Percentiles rank a stretch among this genome's conserved stretches.
Conservation (phyloP, 225 moss, liverwort and hornwort genomes). For the Marchantia polymorpha region DNA sequence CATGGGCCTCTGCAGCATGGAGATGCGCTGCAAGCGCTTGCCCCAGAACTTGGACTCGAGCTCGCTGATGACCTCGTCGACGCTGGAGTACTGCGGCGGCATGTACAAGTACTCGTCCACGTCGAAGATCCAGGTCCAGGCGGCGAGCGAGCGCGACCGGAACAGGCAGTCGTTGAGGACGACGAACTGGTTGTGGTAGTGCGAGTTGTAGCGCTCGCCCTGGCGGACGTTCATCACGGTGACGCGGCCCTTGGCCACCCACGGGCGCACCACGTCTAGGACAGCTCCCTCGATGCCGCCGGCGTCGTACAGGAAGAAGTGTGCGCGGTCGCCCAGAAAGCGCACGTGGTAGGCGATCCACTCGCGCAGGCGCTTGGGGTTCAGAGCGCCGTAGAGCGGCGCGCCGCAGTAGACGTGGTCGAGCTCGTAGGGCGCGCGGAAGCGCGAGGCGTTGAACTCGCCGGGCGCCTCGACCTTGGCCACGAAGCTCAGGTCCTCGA, state of each 20-base stretch:
- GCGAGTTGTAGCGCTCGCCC: slow-evolving; percentile 23
- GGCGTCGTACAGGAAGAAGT: slow-evolving; percentile 40
- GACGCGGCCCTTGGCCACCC: slow-evolving; percentile 23
- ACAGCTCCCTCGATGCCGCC: slow-evolving; percentile 25
- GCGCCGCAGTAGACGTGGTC: slow-evolving; percentile 43
- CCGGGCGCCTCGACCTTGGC: slow-evolving; percentile 26
- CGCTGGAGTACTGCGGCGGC: slow-evolving; percentile 42
- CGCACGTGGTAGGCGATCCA: slow-evolving; percentile 37
- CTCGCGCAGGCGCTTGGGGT: slow-evolving; percentile 23
- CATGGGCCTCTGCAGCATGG: slow-evolving; percentile 50
- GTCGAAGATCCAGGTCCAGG: slow-evolving; percentile 45
- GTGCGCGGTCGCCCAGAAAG: slow-evolving; percentile 31
- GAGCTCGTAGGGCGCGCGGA: slow-evolving; percentile 16
- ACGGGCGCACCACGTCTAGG: slow-evolving; percentile 21
- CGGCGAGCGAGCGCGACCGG: slow-evolving; percentile 26
- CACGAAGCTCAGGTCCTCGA: slow-evolving; percentile 23
- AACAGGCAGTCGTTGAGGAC: slow-evolving; percentile 40
- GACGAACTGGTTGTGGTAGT: slow-evolving; percentile 30
- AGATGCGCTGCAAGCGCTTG: slow-evolving; percentile 17
- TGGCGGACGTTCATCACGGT: slow-evolving; percentile 25
- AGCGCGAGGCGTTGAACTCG: slow-evolving; percentile 7
- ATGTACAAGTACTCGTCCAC: slow-evolving; percentile 42
- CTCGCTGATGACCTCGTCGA: slow-evolving; percentile 17
- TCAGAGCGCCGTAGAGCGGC: slow-evolving; percentile 28
- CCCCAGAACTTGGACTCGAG: slow-evolving; percentile 9